Conservation (phyloP, 257 asterid species). For the Anisodus tanguticus region DNA sequence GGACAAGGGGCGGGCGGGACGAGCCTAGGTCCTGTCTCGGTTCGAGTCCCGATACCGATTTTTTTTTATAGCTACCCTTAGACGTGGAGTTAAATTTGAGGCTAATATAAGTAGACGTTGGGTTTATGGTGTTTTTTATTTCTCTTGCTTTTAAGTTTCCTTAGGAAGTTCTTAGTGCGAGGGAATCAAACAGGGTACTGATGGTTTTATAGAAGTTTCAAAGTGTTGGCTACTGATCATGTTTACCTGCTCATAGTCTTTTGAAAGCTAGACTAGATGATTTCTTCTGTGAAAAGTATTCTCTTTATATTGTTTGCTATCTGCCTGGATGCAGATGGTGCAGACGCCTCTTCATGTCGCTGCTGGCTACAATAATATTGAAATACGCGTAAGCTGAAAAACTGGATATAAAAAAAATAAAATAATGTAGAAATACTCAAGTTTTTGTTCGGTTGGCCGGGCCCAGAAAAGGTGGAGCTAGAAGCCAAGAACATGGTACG, state of each 20-base stretch:
- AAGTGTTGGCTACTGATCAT: not conserved
- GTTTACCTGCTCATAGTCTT: conserved; percentile 16
- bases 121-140: not conserved
- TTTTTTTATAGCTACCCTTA: not conserved
- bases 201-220: not conserved
- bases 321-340: conserved; percentile 65
- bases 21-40: too few relatives aligned
- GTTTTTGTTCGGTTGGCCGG: conserved; percentile 73
- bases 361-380: conserved; percentile 79
- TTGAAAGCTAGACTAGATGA: conserved; percentile 1
- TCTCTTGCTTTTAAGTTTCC: not conserved
- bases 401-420: too few relatives aligned
- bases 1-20: too few relatives aligned
- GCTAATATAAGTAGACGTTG: not conserved
- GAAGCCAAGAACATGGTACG: conserved; percentile 94
- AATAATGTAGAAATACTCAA: conserved; percentile 75
- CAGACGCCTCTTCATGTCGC: conserved; percentile 98
- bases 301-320: conserved; percentile 8
- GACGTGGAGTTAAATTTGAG: not conserved
- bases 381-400: too few relatives aligned
- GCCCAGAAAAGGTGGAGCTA: conserved; percentile 77
- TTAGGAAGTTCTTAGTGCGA: not conserved
- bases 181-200: not conserved
- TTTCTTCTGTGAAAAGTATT: conserved; percentile 16
- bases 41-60: too few relatives aligned